These are phyloP conservation scores for Sarocladium brachiariae DNA, from an alignment of 2,329 filamentous ascomycete genomes.

Conservation along the genomic window DNA sequence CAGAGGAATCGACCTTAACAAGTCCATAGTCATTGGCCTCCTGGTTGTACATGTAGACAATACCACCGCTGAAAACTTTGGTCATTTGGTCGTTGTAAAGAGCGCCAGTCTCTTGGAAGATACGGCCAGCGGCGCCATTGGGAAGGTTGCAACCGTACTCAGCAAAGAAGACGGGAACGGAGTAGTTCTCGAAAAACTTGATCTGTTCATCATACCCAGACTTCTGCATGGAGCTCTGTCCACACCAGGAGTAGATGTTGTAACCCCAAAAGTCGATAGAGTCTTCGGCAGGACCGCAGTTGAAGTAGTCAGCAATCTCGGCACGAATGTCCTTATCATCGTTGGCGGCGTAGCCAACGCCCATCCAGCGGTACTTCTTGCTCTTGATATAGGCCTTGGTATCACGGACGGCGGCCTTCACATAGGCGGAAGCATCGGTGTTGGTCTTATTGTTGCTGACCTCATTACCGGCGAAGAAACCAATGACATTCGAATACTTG, in stretches of 20 bases:
- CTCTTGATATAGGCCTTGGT: conserved; percentile 88
- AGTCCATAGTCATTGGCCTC: conserved; percentile 86
- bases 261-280: conserved; percentile 98
- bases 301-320: conserved; percentile 86
- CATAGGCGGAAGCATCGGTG: conserved; percentile 83
- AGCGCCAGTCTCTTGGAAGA: conserved; percentile 77
- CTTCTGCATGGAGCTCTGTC: conserved; percentile 64
- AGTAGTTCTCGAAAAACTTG: conserved; percentile 80
- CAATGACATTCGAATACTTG: conserved; percentile 84
- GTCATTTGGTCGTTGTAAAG: conserved; percentile 81
- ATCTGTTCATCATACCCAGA: conserved; percentile 82
- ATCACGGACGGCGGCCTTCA: conserved; percentile 96
- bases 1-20: conserved; percentile 49
- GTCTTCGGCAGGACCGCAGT: conserved; percentile 62
- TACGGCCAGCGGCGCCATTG: conserved; percentile 55
- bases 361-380: conserved; percentile 70
- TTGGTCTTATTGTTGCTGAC: conserved; percentile 86
- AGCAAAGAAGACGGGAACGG: conserved; percentile 94
- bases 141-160: conserved; percentile 91
- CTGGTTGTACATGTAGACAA: conserved; percentile 98
- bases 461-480: conserved; percentile 98
- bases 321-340: conserved; percentile 79
- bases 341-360: conserved; percentile 93
- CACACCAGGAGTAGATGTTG: conserved; percentile 99
- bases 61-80: conserved; percentile 84